Base-by-base conservation (phyloP, 768 basidiomycete genomes). In the Lactifluus volemus region DNA sequence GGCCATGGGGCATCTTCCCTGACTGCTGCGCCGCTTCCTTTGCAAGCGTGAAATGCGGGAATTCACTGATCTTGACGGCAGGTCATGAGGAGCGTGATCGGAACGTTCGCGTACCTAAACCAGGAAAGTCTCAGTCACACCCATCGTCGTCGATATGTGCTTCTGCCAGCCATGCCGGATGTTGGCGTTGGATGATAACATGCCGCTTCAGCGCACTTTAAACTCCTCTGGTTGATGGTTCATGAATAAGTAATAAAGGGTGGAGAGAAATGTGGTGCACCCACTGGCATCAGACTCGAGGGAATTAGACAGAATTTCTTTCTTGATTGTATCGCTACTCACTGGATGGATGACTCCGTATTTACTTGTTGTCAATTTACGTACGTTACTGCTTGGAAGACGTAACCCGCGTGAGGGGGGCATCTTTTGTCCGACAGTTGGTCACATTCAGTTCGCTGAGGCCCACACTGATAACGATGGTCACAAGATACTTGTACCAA, bases 1-100 rank as follows among this genome's bases (percentile, higher is more conserved):
- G 73, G 55, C 69, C 70, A 25, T 25, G 25, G 25, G 25, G 25
- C 25, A 25, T 25, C 25, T 25, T 25, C 25, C 25, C 25, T 25
- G 25, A 7, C 65, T 70, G 4, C 64, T 77, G 30, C 19, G 69
- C 25, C 66, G 69, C 53, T 25, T 25, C 82, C 1, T 85, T 85
- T 65, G 73, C 68, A 19, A 75, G 75, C 5, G 83, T 84, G 38
- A 84, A 85, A 63, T n/a, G 78, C 79, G 25, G 8, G 83, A 85
- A 63, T 85, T 84, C 66, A 74, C 76, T 58, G 84, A 85, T 69
- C 75, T 85, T 14, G 84, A 85, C 57, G 84, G 84, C 0, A 70
- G 81, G 39, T 75, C 77, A 39, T 82, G 25, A 25, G 25, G 25
- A 25, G 2, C 25, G 25, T 25, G 25, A 25, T 25, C 2, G 82